phyloP scores from a whole-genome alignment of 1,139 yeast species.

The Pichia inconspicua region DNA sequence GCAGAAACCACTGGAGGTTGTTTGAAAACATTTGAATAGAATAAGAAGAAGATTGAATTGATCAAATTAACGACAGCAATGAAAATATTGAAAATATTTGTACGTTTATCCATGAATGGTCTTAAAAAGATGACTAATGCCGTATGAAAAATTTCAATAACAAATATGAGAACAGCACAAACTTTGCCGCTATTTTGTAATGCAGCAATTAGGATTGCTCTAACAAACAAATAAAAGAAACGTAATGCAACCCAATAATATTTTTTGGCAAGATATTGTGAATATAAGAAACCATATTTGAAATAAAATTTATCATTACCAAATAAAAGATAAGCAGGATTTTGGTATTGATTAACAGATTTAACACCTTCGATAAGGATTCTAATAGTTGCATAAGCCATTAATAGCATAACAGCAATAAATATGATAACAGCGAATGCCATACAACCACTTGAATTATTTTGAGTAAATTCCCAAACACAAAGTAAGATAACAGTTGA shows the following conservation, averaged over 20 bases:
- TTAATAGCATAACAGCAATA: conserved; percentile 50
- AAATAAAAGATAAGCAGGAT: conserved; percentile 85
- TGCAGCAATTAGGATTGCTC: conserved; percentile 80
- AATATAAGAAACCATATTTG: conserved; percentile 87
- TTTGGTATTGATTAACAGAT: conserved; percentile 67
- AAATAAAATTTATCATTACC: conserved; percentile 79
- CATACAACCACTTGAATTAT: conserved; percentile 77
- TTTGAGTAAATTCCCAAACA: conserved; percentile 79
- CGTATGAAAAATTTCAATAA: conserved; percentile 64
- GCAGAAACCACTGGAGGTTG: conserved; percentile 86
- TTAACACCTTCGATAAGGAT: conserved; percentile 65
- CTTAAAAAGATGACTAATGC: conserved; percentile 57
- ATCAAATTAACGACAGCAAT: conserved; percentile 72
- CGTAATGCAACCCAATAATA: conserved; percentile 73
- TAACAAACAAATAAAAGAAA: conserved; percentile 57
- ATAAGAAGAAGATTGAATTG: conserved; percentile 79
- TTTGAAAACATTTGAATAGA: conserved; percentile 76
- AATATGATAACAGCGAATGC: conserved; percentile 59
- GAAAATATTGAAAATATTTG: conserved; percentile 83
- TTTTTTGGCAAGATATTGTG: conserved; percentile 81
- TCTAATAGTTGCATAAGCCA: conserved; percentile 66
- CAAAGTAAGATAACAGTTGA: conserved; percentile 80
- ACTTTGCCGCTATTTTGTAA: conserved; percentile 73
- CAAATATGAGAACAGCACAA: conserved; percentile 72
- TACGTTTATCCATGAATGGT: conserved; percentile 92